Evolutionary conservation across 2,329 filamentous ascomycete species (phyloP).

Genomic region (Fusarium circinatum): DNA sequence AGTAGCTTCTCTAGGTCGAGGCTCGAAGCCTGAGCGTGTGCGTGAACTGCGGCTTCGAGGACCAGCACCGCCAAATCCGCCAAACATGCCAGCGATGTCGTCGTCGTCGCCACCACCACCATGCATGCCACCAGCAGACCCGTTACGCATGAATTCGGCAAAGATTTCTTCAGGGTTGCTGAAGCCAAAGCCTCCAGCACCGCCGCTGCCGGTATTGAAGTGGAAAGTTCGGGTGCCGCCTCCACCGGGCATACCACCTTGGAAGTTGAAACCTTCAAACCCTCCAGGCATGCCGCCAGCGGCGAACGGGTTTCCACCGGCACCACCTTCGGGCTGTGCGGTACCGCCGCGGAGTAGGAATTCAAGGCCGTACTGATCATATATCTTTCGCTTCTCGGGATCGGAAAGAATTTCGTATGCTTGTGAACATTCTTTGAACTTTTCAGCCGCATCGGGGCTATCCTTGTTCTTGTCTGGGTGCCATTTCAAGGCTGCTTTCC

Average conservation of each 20-base stretch:
- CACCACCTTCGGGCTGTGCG: slow-evolving; percentile 70
- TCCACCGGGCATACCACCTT: slow-evolving; percentile 52
- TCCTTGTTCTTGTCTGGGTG: slow-evolving; percentile 99
- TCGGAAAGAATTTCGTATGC: slow-evolving; percentile 98
- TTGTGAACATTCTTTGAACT: slow-evolving; percentile 98
- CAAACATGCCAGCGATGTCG: slow-evolving; percentile 66
- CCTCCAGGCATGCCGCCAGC: slow-evolving; percentile 66
- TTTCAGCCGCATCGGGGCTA: slow-evolving; percentile 84
- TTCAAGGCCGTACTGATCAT: slow-evolving; percentile 94
- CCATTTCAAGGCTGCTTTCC: slow-evolving; percentile 88
- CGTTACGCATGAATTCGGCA: slow-evolving; percentile 78
- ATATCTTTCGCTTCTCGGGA: slow-evolving; percentile 94
- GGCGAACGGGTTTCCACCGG: slow-evolving; percentile 68
- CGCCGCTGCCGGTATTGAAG: slow-evolving; percentile 67
- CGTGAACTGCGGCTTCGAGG: slow-evolving; percentile 53
- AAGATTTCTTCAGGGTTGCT: slow-evolving; percentile 87
- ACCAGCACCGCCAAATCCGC: slow-evolving; percentile 56
- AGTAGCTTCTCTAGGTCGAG: slow-evolving; percentile 56
- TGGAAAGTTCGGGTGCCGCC: slow-evolving; percentile 69
- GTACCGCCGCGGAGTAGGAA: slow-evolving; percentile 86
- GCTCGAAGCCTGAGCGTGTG: slow-evolving; percentile 54
- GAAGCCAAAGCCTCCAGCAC: slow-evolving; percentile 78
- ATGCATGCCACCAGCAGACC: slow-evolving; percentile 52
- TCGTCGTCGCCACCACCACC: slow-evolving; percentile 58
- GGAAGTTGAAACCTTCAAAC: slow-evolving; percentile 63